Evolutionary conservation across 1,139 yeast species (phyloP).

Genomic region (Saccharomyces hybrid): DNA sequence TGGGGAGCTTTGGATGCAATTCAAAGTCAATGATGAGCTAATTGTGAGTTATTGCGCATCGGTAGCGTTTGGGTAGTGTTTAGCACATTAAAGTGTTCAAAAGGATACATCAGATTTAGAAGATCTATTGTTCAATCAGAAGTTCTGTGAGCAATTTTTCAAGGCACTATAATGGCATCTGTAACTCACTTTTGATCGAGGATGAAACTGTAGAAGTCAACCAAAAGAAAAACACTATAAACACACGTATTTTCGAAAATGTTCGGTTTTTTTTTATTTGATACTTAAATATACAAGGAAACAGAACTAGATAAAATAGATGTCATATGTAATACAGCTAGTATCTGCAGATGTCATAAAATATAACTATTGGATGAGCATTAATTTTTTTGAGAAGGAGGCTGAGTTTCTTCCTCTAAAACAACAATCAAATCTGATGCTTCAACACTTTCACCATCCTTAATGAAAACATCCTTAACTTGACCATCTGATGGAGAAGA

Average conservation of each 20-base stretch:
- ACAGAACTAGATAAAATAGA: background rate
- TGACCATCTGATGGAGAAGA: no score
- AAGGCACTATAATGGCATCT: no score
- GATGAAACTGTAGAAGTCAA: no score
- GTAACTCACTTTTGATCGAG: no score
- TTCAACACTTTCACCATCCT: no score
- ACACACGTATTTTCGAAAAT: background rate
- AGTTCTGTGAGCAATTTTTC: no score
- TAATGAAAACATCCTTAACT: no score
- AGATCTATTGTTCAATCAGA: slow-evolving; percentile 3
- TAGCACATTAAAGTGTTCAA: no score
- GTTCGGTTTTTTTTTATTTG: background rate
- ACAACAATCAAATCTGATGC: no score
- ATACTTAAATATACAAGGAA: background rate
- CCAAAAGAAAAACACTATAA: background rate
- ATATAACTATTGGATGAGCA: background rate
- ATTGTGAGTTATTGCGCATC: slow-evolving; percentile 31
- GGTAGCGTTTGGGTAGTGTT: slow-evolving; percentile 27
- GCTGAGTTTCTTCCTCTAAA: no score
- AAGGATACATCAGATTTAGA: no score
- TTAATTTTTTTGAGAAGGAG: no score
- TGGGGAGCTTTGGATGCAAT: slow-evolving; percentile 30
- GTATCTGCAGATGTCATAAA: background rate
- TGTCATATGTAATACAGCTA: background rate
- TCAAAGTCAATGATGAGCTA: slow-evolving; percentile 26